Evolutionary conservation across 352 stramenopile species (phyloP).

Genomic region (Phytophthora macrochlamydospora): DNA sequence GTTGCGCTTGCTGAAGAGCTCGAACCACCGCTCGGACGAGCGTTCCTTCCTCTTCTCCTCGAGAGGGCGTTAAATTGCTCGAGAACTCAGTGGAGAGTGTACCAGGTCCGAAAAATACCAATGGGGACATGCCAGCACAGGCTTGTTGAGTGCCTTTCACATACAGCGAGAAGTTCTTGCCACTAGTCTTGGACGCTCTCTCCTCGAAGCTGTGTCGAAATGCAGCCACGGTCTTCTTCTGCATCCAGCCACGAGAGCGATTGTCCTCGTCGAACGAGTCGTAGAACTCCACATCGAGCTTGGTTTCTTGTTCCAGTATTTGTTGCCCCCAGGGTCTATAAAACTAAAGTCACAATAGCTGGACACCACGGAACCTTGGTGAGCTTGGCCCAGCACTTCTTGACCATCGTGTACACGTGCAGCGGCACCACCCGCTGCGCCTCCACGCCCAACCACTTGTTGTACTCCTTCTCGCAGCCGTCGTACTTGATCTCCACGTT

Average conservation of each 20-base stretch:
- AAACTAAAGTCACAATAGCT: conserved; percentile 66
- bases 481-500: conserved; percentile 88
- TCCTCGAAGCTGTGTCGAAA: conserved; percentile 82
- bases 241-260: conserved; percentile 82
- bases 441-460: conserved; percentile 71
- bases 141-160: conserved; percentile 77
- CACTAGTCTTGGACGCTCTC: conserved; percentile 76
- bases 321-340: conserved; percentile 32
- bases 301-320: conserved; percentile 67
- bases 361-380: conserved; percentile 88
- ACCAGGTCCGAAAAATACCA: conserved; percentile 67
- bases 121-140: conserved; percentile 62
- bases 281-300: conserved; percentile 86
- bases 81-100: conserved; percentile 84
- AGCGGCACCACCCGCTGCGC: conserved; percentile 68
- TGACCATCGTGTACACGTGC: conserved; percentile 86
- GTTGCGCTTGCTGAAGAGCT: conserved; percentile 75
- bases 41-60: conserved; percentile 52
- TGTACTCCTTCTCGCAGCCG: conserved; percentile 81
- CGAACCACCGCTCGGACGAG: conserved; percentile 58
- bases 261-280: conserved; percentile 79
- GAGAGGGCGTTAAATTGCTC: conserved; percentile 63
- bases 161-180: conserved; percentile 79
- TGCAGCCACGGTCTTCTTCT: conserved; percentile 76
- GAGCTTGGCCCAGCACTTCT: conserved; percentile 88